Conservation (phyloP, 2,329 filamentous ascomycete species). For the Parastagonospora avenae region DNA sequence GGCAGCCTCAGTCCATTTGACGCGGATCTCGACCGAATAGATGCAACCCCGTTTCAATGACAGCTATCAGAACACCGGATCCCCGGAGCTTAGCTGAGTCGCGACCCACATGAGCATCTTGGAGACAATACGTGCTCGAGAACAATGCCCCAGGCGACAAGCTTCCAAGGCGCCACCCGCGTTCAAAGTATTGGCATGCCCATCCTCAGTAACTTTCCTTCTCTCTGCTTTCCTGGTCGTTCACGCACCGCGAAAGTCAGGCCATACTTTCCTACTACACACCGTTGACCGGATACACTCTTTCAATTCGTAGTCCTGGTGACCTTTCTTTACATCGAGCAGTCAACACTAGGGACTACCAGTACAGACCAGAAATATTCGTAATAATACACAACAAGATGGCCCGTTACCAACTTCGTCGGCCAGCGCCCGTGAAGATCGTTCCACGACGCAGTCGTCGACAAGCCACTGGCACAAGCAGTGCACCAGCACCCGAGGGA, state of each 20-base stretch:
- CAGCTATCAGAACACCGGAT: conserved; percentile 6
- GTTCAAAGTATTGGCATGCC: conserved; percentile 40
- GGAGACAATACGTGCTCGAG: conserved; percentile 34
- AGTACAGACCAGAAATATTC: neutral
- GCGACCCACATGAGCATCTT: conserved; percentile 21
- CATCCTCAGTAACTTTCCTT: conserved; percentile 24
- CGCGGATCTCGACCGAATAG: conserved; percentile 23
- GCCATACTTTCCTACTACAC: conserved; percentile 21
- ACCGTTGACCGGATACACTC: conserved; percentile 41
- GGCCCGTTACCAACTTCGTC: conserved; percentile 33
- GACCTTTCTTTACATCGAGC: conserved; percentile 19
- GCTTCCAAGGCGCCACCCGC: conserved; percentile 20
- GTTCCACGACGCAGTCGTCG: conserved; percentile 19
- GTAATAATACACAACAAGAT: conserved; percentile 19
- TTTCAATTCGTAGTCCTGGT: conserved; percentile 35
- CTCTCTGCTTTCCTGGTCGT: conserved; percentile 21
- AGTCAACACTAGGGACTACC: neutral
- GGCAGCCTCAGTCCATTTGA: conserved; percentile 30
- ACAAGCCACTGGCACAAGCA: conserved; percentile 22
- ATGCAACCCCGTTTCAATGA: conserved; percentile 18
- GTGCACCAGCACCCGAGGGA: neutral
- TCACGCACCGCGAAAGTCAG: conserved; percentile 20
- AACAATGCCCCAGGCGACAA: conserved; percentile 18
- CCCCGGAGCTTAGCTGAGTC: conserved; percentile 10
- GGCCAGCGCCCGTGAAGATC: conserved; percentile 34